Conservation (phyloP, 1,284 basidiomycete genomes). For the Cutaneotrichosporon spelunceum region DNA sequence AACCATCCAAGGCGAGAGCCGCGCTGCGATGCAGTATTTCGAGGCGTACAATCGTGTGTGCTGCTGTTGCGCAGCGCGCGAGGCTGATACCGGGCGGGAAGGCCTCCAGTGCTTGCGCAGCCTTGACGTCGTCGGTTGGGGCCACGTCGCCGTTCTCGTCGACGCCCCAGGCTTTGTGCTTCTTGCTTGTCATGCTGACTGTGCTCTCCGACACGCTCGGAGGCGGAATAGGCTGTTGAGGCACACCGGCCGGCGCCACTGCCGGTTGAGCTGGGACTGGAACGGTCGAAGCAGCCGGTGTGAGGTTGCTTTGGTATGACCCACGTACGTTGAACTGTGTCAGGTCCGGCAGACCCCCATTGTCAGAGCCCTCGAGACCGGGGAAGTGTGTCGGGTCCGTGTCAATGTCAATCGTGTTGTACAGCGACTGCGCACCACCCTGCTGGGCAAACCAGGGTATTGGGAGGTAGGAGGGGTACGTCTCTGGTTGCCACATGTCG, state of each 20-base stretch:
- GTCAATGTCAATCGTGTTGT: neutral
- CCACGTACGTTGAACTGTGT: constrained; percentile 2
- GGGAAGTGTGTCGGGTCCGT: constrained; percentile 7
- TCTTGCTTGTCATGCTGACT: constrained; percentile 9
- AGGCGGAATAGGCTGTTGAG: neutral
- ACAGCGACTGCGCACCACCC: constrained; percentile 36
- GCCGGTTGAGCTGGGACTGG: neutral
- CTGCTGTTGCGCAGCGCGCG: constrained; percentile 49
- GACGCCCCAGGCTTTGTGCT: constrained; percentile 50
- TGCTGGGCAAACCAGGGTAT: constrained; percentile 46
- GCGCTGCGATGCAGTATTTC: constrained; percentile 51
- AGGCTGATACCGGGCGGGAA: constrained; percentile 52
- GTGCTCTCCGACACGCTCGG: neutral
- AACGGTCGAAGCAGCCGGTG: neutral
- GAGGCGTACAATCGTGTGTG: constrained; percentile 50
- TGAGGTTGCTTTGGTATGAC: constrained; percentile 11
- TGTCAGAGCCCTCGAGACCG: neutral
- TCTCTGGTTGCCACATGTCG: constrained; percentile 45
- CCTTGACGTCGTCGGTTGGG: constrained; percentile 15
- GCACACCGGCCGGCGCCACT: neutral
- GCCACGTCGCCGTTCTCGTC: constrained; percentile 35
- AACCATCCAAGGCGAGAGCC: constrained; percentile 46
- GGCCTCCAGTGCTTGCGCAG: constrained; percentile 17
- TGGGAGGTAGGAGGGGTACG: constrained; percentile 43
- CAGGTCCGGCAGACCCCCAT: neutral